phyloP scores from a whole-genome alignment of 495 filamentous ascomycete genomes.

The Lentithecium fluviatile region DNA sequence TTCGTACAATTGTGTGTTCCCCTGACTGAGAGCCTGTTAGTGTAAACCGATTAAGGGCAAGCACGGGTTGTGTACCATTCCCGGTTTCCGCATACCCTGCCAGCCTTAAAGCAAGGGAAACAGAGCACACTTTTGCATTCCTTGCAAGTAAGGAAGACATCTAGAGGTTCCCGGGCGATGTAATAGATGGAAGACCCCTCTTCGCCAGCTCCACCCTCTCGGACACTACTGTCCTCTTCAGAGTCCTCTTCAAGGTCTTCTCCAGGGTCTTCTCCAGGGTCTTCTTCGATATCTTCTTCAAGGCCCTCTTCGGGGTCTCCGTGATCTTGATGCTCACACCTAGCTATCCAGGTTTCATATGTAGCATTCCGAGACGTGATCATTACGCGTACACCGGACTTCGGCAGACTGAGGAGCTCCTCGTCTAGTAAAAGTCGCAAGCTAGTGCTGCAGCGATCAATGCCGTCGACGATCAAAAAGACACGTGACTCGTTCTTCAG shows the following conservation, averaged over 20 bases:
- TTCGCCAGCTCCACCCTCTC: no score
- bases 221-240: no score
- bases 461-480: constrained; percentile 17
- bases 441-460: constrained; percentile 14
- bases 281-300: constrained; percentile 7
- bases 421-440: background rate
- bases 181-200: no score
- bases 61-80: constrained; percentile 1
- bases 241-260: no score
- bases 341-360: background rate
- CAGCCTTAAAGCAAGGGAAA: constrained; percentile 8
- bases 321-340: constrained; percentile 7
- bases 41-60: no score
- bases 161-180: background rate
- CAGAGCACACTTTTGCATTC: constrained; percentile 9
- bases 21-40: background rate
- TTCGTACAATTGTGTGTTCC: constrained; percentile 5
- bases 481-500: background rate
- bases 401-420: constrained; percentile 5
- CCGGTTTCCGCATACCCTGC: constrained; percentile 6
- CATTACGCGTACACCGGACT: constrained; percentile 1
- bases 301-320: background rate
- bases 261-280: background rate
- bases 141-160: constrained; percentile 5
- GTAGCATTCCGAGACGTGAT: constrained; percentile 11